Conservation (phyloP, 495 filamentous ascomycete genomes). For the Tetracladium marchalianum region DNA sequence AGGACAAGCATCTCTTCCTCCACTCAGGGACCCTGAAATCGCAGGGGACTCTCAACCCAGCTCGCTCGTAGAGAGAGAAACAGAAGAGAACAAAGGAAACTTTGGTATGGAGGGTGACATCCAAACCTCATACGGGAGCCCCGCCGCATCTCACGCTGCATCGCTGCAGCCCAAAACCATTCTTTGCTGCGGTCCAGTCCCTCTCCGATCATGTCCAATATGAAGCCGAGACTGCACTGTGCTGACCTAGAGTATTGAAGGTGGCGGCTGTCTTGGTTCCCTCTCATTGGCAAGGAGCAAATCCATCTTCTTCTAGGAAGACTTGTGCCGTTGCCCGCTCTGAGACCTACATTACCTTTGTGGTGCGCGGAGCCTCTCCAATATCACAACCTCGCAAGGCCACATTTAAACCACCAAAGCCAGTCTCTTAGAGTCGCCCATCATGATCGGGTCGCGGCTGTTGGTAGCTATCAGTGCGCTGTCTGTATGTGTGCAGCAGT, state of each 20-base stretch:
- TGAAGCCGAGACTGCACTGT: neutral
- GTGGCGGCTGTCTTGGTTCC: constrained; percentile 4
- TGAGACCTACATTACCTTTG: neutral
- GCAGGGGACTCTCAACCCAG: no score
- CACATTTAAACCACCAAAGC: no score
- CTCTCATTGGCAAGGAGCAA: neutral
- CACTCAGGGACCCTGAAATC: no score
- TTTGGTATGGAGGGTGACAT: no score
- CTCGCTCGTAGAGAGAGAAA: no score
- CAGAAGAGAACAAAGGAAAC: no score
- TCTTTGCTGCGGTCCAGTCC: neutral
- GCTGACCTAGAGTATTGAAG: neutral
- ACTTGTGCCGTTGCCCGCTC: no score
- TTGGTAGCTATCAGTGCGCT: constrained; percentile 4
- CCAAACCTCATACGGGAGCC: no score
- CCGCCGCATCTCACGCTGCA: no score
- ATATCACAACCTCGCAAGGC: neutral
- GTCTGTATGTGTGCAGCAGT: neutral
- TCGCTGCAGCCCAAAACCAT: no score
- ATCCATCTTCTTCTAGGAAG: neutral
- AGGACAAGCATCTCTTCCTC: no score
- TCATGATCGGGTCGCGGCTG: constrained; percentile 5
- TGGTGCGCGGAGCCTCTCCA: constrained; percentile 11
- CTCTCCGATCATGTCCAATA: neutral
- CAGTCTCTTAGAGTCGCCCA: neutral